Base-by-base conservation (phyloP, 2,329 filamentous ascomycete species). In the Cadophora malorum region DNA sequence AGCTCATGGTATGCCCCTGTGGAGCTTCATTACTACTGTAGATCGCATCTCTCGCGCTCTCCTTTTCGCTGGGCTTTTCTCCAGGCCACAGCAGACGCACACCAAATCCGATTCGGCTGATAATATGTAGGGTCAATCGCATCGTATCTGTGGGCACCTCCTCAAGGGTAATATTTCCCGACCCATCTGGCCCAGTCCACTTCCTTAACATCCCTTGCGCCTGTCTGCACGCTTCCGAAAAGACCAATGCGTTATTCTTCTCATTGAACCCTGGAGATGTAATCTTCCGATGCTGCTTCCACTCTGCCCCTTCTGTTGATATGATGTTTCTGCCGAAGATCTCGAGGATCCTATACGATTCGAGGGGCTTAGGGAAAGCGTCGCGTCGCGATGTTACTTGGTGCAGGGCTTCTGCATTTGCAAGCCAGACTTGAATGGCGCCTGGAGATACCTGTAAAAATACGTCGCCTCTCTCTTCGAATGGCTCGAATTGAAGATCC, bases 191-290 rank as follows among this genome's bases (percentile, higher is more conserved):
- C 0, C 80, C 81, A 5, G 85, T 79, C 88, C 89, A 92, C 59
- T 83, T 81, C 45, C 79, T 77, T 35, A 91, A 74, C 85, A 92
- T 85, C 14, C 84, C 83, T 69, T 85, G 80, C 0, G 90, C 86
- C 80, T 94, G 91, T 66, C 82, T 80, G 65, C 91, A 81, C 0
- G 85, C 83, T 76, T 92, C 89, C 9, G 80, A 80, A 78, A 89
- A 92, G 1, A 91, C 88, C 31, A 91, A 77, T 16, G 84, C 82
- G 66, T 92, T 90, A 77, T 93, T 94, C 79, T 85, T 88, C 80
- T 95, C 92, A 67, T 90, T 92, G 78, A 95, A 94, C 4, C 87
- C 87, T 0, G 91, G 88, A 33, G 89, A 86, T 0, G 88, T 90
- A 53, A 89, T 85, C 79, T 91, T 93, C 69, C 91, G 86, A 77